These are phyloP conservation scores for Chaetoscypha palmicola DNA, from an alignment of 2,329 filamentous ascomycete genomes.

Conservation along the genomic window DNA sequence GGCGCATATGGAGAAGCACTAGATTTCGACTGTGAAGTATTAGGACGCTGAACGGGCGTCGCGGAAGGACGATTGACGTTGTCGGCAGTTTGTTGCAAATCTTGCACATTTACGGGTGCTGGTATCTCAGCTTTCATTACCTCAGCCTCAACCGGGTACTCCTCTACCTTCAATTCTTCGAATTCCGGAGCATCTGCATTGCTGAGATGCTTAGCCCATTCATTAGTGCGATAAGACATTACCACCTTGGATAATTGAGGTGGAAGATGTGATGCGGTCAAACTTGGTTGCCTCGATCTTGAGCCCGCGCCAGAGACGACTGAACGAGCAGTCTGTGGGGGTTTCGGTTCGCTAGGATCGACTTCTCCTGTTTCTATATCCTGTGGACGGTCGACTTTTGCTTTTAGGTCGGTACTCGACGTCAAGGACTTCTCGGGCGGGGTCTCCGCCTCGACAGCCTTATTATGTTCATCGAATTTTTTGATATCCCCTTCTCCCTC, in stretches of 20 bases:
- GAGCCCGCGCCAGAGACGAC: conserved; percentile 34
- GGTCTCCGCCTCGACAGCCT: neutral
- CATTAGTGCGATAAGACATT: conserved; percentile 80
- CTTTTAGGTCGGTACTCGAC: conserved; percentile 20
- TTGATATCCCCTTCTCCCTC: neutral
- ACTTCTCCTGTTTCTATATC: neutral
- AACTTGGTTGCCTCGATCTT: conserved; percentile 39
- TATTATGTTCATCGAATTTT: neutral
- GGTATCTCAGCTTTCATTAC: conserved; percentile 42
- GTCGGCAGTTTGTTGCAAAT: conserved; percentile 55
- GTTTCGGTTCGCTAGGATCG: conserved; percentile 16
- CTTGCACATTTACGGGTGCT: conserved; percentile 56
- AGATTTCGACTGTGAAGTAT: neutral
- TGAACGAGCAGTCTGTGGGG: conserved; percentile 21
- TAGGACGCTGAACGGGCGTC: neutral
- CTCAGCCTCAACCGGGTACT: conserved; percentile 31
- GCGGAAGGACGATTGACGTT: conserved; percentile 6
- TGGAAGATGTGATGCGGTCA: conserved; percentile 59
- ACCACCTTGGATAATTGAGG: conserved; percentile 69
- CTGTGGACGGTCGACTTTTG: conserved; percentile 5
- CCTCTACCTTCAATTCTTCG: conserved; percentile 50
- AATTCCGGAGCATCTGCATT: conserved; percentile 65
- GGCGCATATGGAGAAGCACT: neutral
- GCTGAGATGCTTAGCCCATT: conserved; percentile 89
- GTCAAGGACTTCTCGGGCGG: conserved; percentile 12